phyloP scores from a whole-genome alignment of 2,329 filamentous ascomycete genomes.

The Penicillium digitatum region DNA sequence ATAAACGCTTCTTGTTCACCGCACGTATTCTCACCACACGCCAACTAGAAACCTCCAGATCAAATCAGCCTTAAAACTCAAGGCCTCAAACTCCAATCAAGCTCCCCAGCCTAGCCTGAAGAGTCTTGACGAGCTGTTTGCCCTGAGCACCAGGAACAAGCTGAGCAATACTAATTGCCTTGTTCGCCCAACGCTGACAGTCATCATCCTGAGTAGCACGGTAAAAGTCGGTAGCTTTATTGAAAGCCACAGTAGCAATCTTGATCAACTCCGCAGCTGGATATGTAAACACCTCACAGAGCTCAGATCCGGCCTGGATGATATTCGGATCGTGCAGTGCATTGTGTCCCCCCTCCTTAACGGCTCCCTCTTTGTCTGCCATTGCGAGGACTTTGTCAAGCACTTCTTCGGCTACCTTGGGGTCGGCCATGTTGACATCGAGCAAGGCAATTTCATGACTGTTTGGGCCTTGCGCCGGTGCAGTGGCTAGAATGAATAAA shows the following conservation, averaged over 20 bases:
- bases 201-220: slow-evolving; percentile 27
- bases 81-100: not conserved
- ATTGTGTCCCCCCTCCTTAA: not conserved
- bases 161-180: slow-evolving; percentile 35
- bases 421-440: slow-evolving; percentile 3
- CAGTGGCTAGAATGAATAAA: not conserved
- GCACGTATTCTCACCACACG: not conserved
- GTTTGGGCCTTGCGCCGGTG: too few relatives aligned
- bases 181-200: slow-evolving; percentile 37
- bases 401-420: slow-evolving; percentile 32
- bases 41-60: not conserved
- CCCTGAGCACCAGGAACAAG: slow-evolving; percentile 23
- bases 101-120: slow-evolving; percentile 15
- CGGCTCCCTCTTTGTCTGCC: slow-evolving; percentile 5
- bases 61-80: not conserved
- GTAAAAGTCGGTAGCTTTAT: slow-evolving; percentile 54
- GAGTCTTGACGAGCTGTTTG: not conserved
- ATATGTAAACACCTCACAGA: slow-evolving; percentile 32
- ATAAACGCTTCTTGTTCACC: not conserved
- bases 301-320: not conserved
- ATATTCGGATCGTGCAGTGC: not conserved
- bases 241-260: slow-evolving; percentile 54
- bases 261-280: slow-evolving; percentile 55
- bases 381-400: slow-evolving; percentile 34
- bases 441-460: not conserved